Percentiles rank a stretch among this genome's conserved stretches.
Evolutionary conservation across 352 stramenopile genomes (phyloP).

Genomic region (Globisporangium perplexum): DNA sequence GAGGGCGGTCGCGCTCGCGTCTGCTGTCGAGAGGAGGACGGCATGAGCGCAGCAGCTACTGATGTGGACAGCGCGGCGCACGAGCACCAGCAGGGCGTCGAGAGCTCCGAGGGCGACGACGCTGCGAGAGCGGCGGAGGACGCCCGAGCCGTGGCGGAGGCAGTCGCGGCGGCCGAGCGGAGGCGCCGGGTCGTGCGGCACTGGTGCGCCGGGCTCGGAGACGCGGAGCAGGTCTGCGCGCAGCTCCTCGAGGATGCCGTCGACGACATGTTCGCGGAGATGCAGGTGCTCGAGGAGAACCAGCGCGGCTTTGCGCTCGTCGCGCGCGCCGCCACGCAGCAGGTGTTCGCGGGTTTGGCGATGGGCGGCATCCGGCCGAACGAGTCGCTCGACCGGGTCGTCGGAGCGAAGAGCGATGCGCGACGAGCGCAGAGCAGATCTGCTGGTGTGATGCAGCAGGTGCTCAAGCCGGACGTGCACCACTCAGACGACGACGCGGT

Average conservation of each 20-base stretch:
- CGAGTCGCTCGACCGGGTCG: slow-evolving; percentile 20
- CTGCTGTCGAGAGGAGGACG: too few relatives aligned
- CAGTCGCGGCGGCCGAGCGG: not conserved
- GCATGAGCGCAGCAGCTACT: slow-evolving; percentile 6
- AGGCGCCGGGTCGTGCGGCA: slow-evolving; percentile 7
- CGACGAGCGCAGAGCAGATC: not conserved
- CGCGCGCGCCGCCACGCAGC: slow-evolving; percentile 12
- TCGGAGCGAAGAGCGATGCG: too few relatives aligned
- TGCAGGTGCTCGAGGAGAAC: slow-evolving; percentile 34
- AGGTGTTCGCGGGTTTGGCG: slow-evolving; percentile 20
- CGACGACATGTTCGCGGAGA: slow-evolving; percentile 39
- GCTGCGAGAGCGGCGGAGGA: slow-evolving; percentile 1
- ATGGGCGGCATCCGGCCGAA: slow-evolving; percentile 17
- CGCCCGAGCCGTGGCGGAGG: not conserved
- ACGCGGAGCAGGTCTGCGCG: slow-evolving; percentile 30
- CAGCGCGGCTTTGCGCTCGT: slow-evolving; percentile 16
- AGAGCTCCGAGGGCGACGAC: not conserved
- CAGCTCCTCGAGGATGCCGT: slow-evolving; percentile 28
- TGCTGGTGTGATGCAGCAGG: slow-evolving; percentile 8
- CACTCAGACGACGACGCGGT: not conserved
- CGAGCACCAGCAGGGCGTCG: not conserved
- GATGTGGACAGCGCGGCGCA: not conserved
- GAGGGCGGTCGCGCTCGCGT: too few relatives aligned
- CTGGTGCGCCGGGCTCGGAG: slow-evolving; percentile 13
- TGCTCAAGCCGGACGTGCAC: slow-evolving; percentile 4